Conservation (phyloP, 2,329 filamentous ascomycete species). For the Venturia effusa region DNA sequence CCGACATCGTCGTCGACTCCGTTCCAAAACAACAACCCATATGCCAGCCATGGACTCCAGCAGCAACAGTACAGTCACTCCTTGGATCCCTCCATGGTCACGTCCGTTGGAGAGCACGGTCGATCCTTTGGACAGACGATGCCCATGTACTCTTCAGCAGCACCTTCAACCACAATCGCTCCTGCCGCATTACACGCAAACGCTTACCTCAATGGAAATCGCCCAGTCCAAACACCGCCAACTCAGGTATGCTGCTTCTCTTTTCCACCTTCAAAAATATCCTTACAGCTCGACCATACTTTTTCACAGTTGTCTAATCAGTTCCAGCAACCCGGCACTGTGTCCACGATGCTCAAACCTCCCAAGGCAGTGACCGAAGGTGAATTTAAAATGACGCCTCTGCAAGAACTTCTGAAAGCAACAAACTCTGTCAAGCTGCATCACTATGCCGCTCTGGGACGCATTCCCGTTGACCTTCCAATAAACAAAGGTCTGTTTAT, state of each 20-base stretch:
- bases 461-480: constrained; percentile 29
- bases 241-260: not conserved
- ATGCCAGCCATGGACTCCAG: constrained; percentile 12
- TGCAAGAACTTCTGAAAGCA: constrained; percentile 28
- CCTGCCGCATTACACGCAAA: not conserved
- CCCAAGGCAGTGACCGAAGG: constrained; percentile 7
- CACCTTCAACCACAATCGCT: constrained; percentile 3
- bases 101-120: not conserved
- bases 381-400: constrained; percentile 30
- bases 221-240: not conserved
- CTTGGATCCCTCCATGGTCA: constrained; percentile 15
- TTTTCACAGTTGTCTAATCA: not conserved
- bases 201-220: not conserved
- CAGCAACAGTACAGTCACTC: constrained; percentile 8
- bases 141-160: constrained; percentile 10
- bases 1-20: constrained; percentile 9
- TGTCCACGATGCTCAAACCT: not conserved
- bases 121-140: constrained; percentile 3
- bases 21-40: constrained; percentile 9
- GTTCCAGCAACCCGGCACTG: not conserved
- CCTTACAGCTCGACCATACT: not conserved
- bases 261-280: not conserved
- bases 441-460: constrained; percentile 33
- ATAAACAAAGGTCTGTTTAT: constrained; percentile 32
- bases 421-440: constrained; percentile 34